phyloP scores from a whole-genome alignment of 2,329 filamentous ascomycete species.

The Zalaria obscura region DNA sequence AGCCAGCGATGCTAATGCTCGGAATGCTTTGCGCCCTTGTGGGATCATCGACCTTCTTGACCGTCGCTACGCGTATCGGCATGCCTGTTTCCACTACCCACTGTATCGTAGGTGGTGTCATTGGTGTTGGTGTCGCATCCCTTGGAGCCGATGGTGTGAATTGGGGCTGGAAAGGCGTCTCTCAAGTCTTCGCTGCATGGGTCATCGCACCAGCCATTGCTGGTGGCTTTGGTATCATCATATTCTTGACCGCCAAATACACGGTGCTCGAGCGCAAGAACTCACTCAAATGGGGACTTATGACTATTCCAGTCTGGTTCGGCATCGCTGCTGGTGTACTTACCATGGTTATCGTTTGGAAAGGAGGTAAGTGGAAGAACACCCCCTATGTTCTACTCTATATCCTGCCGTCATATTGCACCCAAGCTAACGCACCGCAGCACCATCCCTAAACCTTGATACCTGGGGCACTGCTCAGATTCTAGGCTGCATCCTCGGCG shows the following conservation, averaged over 20 bases:
- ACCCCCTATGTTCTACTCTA: constrained; percentile 9
- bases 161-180: constrained; percentile 32
- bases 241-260: constrained; percentile 37
- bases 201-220: constrained; percentile 35
- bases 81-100: constrained; percentile 49
- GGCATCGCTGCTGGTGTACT: constrained; percentile 34
- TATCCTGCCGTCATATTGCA: no score
- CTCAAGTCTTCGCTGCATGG: constrained; percentile 29
- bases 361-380: constrained; percentile 17
- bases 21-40: constrained; percentile 31
- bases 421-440: no score
- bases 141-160: constrained; percentile 26
- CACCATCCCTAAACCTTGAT: no score
- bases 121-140: constrained; percentile 46
- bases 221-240: constrained; percentile 31
- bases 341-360: constrained; percentile 44
- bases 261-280: constrained; percentile 34
- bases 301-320: constrained; percentile 35
- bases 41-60: constrained; percentile 42
- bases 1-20: constrained; percentile 27
- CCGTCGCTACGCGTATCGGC: constrained; percentile 38
- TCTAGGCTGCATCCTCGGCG: constrained; percentile 35
- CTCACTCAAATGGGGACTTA: constrained; percentile 35
- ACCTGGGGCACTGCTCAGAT: constrained; percentile 10
- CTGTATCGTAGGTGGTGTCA: constrained; percentile 44